Evolutionary conservation across 495 filamentous ascomycete species (phyloP).

Genomic region (Penicillium antarcticum): DNA sequence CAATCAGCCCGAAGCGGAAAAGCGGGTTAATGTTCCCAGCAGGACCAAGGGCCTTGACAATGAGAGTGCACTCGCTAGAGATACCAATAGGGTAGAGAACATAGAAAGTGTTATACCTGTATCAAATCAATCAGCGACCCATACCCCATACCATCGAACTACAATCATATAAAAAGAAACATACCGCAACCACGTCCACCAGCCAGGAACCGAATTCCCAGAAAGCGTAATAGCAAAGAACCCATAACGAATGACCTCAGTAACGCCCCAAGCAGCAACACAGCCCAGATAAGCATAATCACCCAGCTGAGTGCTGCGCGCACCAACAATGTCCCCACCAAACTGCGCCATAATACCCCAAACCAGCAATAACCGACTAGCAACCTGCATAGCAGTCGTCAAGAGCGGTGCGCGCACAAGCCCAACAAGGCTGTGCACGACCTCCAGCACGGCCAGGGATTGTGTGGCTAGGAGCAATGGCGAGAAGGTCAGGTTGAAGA

Average conservation of each 20-base stretch:
- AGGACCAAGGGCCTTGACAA: conserved; percentile 60
- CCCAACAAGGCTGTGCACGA: conserved; percentile 70
- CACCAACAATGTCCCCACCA: conserved; percentile 30
- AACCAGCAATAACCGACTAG: conserved; percentile 75
- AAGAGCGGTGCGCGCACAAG: conserved; percentile 79
- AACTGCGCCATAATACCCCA: conserved; percentile 74
- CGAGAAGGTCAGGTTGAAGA: conserved; percentile 55
- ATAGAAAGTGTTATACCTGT: conserved; percentile 84
- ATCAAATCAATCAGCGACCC: conserved; percentile 7
- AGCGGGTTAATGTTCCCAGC: conserved; percentile 47
- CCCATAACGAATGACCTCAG: conserved; percentile 84
- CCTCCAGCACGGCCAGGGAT: conserved; percentile 76
- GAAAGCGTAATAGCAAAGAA: conserved; percentile 77
- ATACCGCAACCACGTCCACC: conserved; percentile 73
- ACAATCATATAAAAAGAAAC: not conserved
- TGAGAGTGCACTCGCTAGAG: conserved; percentile 74
- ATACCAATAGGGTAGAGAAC: conserved; percentile 92
- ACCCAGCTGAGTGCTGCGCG: conserved; percentile 22
- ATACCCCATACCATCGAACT: not conserved
- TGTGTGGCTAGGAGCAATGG: conserved; percentile 75
- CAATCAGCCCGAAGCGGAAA: conserved; percentile 58
- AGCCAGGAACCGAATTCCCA: conserved; percentile 53
- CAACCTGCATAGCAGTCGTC: conserved; percentile 88
- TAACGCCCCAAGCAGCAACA: conserved; percentile 75
- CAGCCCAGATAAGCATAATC: conserved; percentile 45